Conservation (phyloP, 1,139 yeast species). For the Kodamaea derodonti region DNA sequence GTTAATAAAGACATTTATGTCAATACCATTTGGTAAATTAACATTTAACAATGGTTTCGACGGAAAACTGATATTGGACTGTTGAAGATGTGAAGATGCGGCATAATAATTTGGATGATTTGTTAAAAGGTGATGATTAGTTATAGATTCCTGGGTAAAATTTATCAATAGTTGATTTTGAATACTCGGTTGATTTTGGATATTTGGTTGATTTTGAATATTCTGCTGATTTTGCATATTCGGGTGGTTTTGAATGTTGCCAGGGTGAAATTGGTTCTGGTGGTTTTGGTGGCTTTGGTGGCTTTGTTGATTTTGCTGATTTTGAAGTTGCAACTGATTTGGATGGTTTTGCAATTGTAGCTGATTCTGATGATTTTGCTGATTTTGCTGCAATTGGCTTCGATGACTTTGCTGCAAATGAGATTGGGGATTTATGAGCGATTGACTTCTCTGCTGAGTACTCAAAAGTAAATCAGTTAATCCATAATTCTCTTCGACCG, state of each 20-base stretch:
- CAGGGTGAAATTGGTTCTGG: slow-evolving; percentile 2
- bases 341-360: slow-evolving; percentile 4
- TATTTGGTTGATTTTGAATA: not conserved
- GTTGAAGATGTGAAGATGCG: not conserved
- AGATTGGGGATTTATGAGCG: slow-evolving; percentile 1
- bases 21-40: slow-evolving; percentile 9
- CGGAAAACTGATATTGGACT: not conserved
- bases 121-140: slow-evolving; percentile 2
- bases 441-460: slow-evolving; percentile 6
- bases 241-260: not conserved
- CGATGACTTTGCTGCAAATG: slow-evolving; percentile 1
- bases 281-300: slow-evolving; percentile 4
- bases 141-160: slow-evolving; percentile 4
- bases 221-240: not conserved
- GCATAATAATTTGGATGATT: slow-evolving; percentile 3
- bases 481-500: slow-evolving; percentile 20
- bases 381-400: slow-evolving; percentile 3
- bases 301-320: slow-evolving; percentile 6
- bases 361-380: slow-evolving; percentile 5
- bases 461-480: slow-evolving; percentile 21
- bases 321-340: slow-evolving; percentile 4
- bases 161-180: slow-evolving; percentile 3
- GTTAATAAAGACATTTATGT: slow-evolving; percentile 18
- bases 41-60: not conserved
- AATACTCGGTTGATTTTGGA: not conserved